Percentiles rank a stretch among this genome's conserved stretches.
Evolutionary conservation across 1,284 basidiomycete genomes (phyloP).

Genomic region (Takashimella koratensis): DNA sequence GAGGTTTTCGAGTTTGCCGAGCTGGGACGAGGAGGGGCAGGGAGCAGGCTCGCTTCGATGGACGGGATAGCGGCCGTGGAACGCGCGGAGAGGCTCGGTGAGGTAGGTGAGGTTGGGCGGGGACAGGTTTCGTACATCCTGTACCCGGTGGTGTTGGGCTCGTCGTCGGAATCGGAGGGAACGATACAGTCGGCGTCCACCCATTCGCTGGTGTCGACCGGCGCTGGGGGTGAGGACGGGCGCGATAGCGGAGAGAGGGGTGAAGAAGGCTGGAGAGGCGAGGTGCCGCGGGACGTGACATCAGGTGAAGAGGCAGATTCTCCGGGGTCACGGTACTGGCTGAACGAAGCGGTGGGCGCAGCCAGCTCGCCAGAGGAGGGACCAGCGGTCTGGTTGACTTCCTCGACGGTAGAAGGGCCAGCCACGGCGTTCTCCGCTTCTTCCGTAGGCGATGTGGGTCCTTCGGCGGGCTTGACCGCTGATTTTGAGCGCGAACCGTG

Average conservation of each 20-base stretch:
- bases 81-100: conserved; percentile 1
- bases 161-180: conserved; percentile 50
- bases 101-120: not conserved
- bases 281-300: not conserved
- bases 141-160: conserved; percentile 44
- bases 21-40: conserved; percentile 5
- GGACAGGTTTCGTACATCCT: conserved; percentile 33
- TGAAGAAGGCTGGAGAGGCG: conserved; percentile 1
- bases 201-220: conserved; percentile 18
- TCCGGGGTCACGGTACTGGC: not conserved
- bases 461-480: too few relatives aligned
- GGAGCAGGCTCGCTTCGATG: conserved; percentile 11
- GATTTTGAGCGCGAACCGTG: too few relatives aligned
- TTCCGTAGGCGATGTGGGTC: too few relatives aligned
- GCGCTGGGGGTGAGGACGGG: conserved; percentile 6
- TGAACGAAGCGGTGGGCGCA: too few relatives aligned
- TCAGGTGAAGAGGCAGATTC: too few relatives aligned
- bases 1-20: not conserved
- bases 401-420: too few relatives aligned
- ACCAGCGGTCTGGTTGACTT: too few relatives aligned
- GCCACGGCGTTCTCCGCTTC: conserved; percentile 4
- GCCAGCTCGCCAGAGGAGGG: too few relatives aligned
- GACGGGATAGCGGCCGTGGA: conserved; percentile 1
- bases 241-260: not conserved
- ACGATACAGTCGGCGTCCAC: conserved; percentile 45